phyloP scores from a whole-genome alignment of 352 stramenopile species.

The Achlya hypogyna region DNA sequence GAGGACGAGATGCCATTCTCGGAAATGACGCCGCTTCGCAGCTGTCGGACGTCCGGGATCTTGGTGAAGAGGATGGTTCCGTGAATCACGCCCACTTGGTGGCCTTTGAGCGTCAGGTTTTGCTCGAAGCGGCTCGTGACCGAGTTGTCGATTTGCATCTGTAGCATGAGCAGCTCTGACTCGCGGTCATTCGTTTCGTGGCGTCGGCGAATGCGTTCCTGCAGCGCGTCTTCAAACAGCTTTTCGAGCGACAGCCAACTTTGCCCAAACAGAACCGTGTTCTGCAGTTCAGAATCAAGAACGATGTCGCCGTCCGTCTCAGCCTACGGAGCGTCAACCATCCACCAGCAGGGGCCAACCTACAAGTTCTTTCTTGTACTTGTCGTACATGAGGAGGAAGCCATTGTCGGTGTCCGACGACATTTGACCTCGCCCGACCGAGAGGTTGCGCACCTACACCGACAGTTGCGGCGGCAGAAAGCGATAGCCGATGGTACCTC shows the following conservation, averaged over 20 bases:
- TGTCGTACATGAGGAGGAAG: slow-evolving; percentile 73
- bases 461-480: background rate
- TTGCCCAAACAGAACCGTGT: slow-evolving; percentile 79
- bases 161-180: slow-evolving; percentile 27
- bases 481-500: slow-evolving; percentile 34
- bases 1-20: slow-evolving; percentile 82
- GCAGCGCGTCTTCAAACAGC: slow-evolving; percentile 80
- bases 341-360: background rate
- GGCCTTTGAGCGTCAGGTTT: slow-evolving; percentile 76
- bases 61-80: slow-evolving; percentile 83
- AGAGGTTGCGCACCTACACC: slow-evolving; percentile 60
- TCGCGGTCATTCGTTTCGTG: slow-evolving; percentile 35
- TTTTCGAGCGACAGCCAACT: slow-evolving; percentile 85
- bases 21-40: slow-evolving; percentile 80
- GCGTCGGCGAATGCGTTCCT: slow-evolving; percentile 56
- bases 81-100: slow-evolving; percentile 81
- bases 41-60: slow-evolving; percentile 80
- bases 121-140: slow-evolving; percentile 83
- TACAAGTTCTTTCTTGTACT: slow-evolving; percentile 74
- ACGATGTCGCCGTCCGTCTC: slow-evolving; percentile 33
- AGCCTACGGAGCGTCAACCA: slow-evolving; percentile 18
- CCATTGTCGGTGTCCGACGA: slow-evolving; percentile 72
- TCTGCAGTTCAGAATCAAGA: slow-evolving; percentile 79
- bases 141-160: slow-evolving; percentile 38
- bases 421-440: slow-evolving; percentile 75